These are phyloP conservation scores for Globisporangium camurandrum DNA, from an alignment of 352 stramenopile species.

Conservation along the genomic window DNA sequence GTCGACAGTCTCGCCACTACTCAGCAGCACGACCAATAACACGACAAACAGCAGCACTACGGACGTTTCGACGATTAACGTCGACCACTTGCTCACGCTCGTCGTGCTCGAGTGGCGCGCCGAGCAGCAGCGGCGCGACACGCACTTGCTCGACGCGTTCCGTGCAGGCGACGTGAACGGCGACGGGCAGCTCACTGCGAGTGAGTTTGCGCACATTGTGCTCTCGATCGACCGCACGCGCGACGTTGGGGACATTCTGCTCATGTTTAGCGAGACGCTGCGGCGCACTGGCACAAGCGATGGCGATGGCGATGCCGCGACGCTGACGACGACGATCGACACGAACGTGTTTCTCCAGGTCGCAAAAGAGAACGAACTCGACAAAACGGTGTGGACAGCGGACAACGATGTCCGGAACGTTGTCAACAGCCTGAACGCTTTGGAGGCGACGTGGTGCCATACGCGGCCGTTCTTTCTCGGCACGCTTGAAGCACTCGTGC, in stretches of 20 bases:
- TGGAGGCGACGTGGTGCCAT: slow-evolving; percentile 53
- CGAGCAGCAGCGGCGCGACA: slow-evolving; percentile 63
- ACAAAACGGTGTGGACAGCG: slow-evolving; percentile 57
- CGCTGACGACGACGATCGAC: slow-evolving; percentile 42
- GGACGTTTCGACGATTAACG: slow-evolving; percentile 34
- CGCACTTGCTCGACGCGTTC: slow-evolving; percentile 60
- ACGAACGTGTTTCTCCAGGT: slow-evolving; percentile 64
- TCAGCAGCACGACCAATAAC: slow-evolving; percentile 1
- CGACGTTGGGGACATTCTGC: slow-evolving; percentile 56
- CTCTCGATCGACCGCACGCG: slow-evolving; percentile 62
- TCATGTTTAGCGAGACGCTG: slow-evolving; percentile 80
- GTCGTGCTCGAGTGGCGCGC: slow-evolving; percentile 60
- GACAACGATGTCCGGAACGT: slow-evolving; percentile 63
- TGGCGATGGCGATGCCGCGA: no score
- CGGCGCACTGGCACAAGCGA: no score
- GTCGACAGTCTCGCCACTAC: no score
- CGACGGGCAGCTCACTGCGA: slow-evolving; percentile 64
- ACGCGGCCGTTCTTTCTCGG: slow-evolving; percentile 60
- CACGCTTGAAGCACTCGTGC: slow-evolving; percentile 48
- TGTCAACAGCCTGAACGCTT: slow-evolving; percentile 52
- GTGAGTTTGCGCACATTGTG: slow-evolving; percentile 77
- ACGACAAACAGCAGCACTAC: background rate
- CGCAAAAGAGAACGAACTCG: slow-evolving; percentile 66
- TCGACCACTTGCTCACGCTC: slow-evolving; percentile 59
- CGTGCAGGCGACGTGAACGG: slow-evolving; percentile 73